Conservation (phyloP, 2,329 filamentous ascomycete species). For the Penicillium sumatraense region DNA sequence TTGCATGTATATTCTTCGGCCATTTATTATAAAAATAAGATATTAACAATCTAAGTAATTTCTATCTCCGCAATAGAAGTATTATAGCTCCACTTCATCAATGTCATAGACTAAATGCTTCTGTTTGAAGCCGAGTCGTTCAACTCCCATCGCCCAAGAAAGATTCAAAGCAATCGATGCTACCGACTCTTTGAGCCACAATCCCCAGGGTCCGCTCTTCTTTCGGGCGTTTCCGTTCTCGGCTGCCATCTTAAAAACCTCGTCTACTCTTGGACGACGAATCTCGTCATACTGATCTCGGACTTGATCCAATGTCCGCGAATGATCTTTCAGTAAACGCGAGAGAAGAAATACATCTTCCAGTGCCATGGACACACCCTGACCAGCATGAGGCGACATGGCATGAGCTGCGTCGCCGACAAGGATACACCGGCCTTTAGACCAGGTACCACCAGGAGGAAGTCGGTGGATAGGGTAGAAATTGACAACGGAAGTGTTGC, state of each 20-base stretch:
- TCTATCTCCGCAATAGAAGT: neutral
- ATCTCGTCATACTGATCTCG: conserved; percentile 32
- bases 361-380: conserved; percentile 59
- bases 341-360: conserved; percentile 50
- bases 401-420: conserved; percentile 41
- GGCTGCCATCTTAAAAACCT: conserved; percentile 29
- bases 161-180: conserved; percentile 20
- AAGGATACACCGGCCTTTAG: conserved; percentile 40
- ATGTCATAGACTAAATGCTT: conserved; percentile 38
- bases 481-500: conserved; percentile 28
- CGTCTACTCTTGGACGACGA: conserved; percentile 36
- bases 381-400: conserved; percentile 48
- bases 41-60: neutral
- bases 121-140: conserved; percentile 25
- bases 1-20: neutral
- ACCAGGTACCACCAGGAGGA: conserved; percentile 40
- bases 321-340: conserved; percentile 25
- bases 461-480: conserved; percentile 45
- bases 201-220: conserved; percentile 26
- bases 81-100: conserved; percentile 22
- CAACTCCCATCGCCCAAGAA: conserved; percentile 23
- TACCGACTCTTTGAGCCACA: conserved; percentile 33
- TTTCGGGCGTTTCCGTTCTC: conserved; percentile 30
- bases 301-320: conserved; percentile 21
- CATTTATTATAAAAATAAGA: neutral